Percentiles rank a stretch among this genome's conserved stretches.
phyloP scores from a whole-genome alignment of 1,284 basidiomycete species.

The Cystobasidium slooffiae region DNA sequence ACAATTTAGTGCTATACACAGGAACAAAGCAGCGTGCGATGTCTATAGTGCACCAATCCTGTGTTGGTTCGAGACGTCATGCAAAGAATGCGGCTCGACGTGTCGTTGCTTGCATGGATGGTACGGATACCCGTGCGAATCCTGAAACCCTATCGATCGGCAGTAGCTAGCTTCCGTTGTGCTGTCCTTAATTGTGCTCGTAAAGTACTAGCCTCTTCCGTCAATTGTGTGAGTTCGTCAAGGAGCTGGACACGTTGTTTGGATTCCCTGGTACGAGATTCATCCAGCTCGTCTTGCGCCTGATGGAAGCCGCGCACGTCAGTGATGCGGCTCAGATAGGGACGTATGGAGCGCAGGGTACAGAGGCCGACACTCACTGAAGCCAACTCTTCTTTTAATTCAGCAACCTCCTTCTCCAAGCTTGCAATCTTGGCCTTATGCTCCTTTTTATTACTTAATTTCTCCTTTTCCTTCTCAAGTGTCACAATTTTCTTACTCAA shows the following conservation, averaged over 20 bases:
- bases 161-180: constrained; percentile 29
- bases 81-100: too few species aligned
- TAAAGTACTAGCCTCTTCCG: constrained; percentile 36
- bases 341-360: too few species aligned
- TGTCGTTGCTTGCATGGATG: too few species aligned
- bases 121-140: too few species aligned
- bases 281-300: constrained; percentile 50
- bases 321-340: too few species aligned
- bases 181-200: constrained; percentile 34
- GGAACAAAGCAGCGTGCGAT: too few species aligned
- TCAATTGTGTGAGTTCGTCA: constrained; percentile 43
- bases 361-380: too few species aligned
- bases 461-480: neutral
- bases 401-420: constrained; percentile 42
- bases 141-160: too few species aligned
- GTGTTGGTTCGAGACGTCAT: too few species aligned
- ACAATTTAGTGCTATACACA: too few species aligned
- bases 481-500: constrained; percentile 42
- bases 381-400: constrained; percentile 47
- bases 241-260: constrained; percentile 46
- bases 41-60: too few species aligned
- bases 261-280: constrained; percentile 47
- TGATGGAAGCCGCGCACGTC: too few species aligned
- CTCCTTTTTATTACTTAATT: neutral
- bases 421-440: neutral